Evolutionary conservation across 2,329 filamentous ascomycete species (phyloP).

Genomic region (Cercospora nicotianae): DNA sequence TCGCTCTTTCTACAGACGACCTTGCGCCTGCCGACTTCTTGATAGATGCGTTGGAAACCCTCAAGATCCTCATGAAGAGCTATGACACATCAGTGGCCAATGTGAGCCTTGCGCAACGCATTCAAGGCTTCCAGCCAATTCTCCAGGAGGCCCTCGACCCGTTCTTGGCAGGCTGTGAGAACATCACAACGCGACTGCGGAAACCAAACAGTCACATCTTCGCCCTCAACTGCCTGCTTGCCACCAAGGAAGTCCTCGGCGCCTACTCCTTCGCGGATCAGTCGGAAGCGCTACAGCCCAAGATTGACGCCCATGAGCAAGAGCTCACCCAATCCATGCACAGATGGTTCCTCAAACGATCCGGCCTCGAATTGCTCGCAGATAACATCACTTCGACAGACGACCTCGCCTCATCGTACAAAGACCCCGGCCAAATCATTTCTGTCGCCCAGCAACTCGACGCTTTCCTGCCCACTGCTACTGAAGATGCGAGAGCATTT

Average conservation of each 20-base stretch:
- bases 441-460: slow-evolving; percentile 75
- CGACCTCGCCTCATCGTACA: slow-evolving; percentile 32
- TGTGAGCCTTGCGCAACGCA: slow-evolving; percentile 51
- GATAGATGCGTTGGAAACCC: slow-evolving; percentile 72
- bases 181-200: slow-evolving; percentile 62
- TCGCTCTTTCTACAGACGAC: slow-evolving; percentile 69
- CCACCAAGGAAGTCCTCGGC: slow-evolving; percentile 57
- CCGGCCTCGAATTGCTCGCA: slow-evolving; percentile 60
- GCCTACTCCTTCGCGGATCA: slow-evolving; percentile 63
- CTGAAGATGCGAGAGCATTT: slow-evolving; percentile 87
- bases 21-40: slow-evolving; percentile 78
- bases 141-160: slow-evolving; percentile 80
- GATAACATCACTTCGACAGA: slow-evolving; percentile 36
- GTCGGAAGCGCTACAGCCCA: slow-evolving; percentile 32
- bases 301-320: slow-evolving; percentile 37
- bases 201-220: slow-evolving; percentile 67
- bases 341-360: slow-evolving; percentile 69
- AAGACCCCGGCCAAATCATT: slow-evolving; percentile 50
- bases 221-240: slow-evolving; percentile 68
- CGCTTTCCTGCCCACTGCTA: slow-evolving; percentile 85
- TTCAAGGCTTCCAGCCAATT: slow-evolving; percentile 71
- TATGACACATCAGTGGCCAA: slow-evolving; percentile 77
- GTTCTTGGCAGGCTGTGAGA: slow-evolving; percentile 73
- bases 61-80: slow-evolving; percentile 77
- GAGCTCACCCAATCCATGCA: slow-evolving; percentile 60